Evolutionary conservation across 1,139 yeast genomes (phyloP), one percentile per base, ranked within the genome.

Genomic region (Yamadazyma diddensiae): DNA sequence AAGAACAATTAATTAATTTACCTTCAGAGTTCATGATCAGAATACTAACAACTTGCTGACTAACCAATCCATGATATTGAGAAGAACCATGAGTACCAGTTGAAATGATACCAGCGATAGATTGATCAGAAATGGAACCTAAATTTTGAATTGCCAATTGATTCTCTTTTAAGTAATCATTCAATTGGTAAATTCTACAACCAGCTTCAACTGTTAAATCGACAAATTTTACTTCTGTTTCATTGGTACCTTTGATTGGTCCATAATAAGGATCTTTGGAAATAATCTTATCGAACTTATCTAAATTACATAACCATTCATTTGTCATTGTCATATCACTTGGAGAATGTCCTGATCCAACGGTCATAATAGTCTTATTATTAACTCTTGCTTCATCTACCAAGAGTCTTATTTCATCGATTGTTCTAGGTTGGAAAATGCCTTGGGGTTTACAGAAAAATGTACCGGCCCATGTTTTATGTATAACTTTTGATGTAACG

Each of bases 61-160:
- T 79, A 3, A 92, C 86, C 28, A 90, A 68, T 0, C 97, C 97
- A 50, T 92, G 97, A 55, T 73, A 86, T 33, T 92, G 94, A 6
- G 95, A 81, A 1, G 97, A 84, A 2, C 98, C 98, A 53, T 92
- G 98, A 1, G 97, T 88, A 23, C 97, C 97, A 0, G 98, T 92
- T 2, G 95, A 84, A 31, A 92, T 87, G 43, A 90, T 78, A 4
- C 98, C 98, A 3, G 95, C 98, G 26, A 88, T 69, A 11, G 95
- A 84, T 55, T 92, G 98, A 43, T 88, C 97, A 28, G 94, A 81
- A 39, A 92, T 92, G 2, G 97, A 88, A 1, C 97, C 98, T 53
- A 92, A 65, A 52, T 85, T 90, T 59, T 92, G 97, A 40, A 92
- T 68, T 4, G 96, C 95, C 45, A 86, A 73, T 1, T 83, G 79